Percentiles rank a stretch among this genome's conserved stretches.
phyloP scores from a whole-genome alignment of 2,329 filamentous ascomycete genomes.

The Ploettnerulaceae sp. region DNA sequence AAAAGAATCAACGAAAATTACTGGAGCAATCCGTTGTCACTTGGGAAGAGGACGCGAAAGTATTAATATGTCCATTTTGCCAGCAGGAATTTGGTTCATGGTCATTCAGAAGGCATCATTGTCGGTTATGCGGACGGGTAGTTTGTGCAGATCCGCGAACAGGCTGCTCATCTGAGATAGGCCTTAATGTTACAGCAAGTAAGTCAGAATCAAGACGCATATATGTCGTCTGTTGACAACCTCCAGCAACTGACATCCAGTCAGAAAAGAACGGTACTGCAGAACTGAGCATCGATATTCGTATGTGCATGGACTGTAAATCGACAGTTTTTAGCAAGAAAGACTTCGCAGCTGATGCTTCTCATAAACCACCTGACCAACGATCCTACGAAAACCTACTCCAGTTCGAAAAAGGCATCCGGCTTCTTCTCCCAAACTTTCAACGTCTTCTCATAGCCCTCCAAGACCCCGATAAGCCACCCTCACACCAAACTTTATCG shows the following conservation, averaged over 20 bases:
- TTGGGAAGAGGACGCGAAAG: slow-evolving; percentile 87
- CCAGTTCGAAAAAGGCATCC: slow-evolving; percentile 68
- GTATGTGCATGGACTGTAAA: slow-evolving; percentile 90
- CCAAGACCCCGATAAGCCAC: slow-evolving; percentile 57
- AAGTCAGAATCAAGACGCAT: slow-evolving; percentile 34
- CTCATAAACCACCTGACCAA: slow-evolving; percentile 54
- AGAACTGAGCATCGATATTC: slow-evolving; percentile 70
- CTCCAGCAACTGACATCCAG: slow-evolving; percentile 35
- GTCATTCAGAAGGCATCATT: slow-evolving; percentile 90
- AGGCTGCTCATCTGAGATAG: slow-evolving; percentile 78
- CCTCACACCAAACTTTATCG: slow-evolving; percentile 48
- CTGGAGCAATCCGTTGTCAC: slow-evolving; percentile 89
- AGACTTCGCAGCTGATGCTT: slow-evolving; percentile 58
- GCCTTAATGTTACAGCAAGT: slow-evolving; percentile 68
- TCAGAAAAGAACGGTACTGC: slow-evolving; percentile 44
- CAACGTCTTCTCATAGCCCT: slow-evolving; percentile 59
- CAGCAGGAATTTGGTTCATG: slow-evolving; percentile 93
- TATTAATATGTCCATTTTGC: slow-evolving; percentile 84
- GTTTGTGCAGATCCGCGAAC: slow-evolving; percentile 87
- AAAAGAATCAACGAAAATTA: slow-evolving; percentile 70
- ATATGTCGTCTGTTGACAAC: slow-evolving; percentile 26
- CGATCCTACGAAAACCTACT: slow-evolving; percentile 62
- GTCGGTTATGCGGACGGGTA: slow-evolving; percentile 85
- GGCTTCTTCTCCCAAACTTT: slow-evolving; percentile 62
- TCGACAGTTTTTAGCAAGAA: slow-evolving; percentile 62